phyloP scores from a whole-genome alignment of 179 eudicot genomes.

The Carnegiea gigantea region DNA sequence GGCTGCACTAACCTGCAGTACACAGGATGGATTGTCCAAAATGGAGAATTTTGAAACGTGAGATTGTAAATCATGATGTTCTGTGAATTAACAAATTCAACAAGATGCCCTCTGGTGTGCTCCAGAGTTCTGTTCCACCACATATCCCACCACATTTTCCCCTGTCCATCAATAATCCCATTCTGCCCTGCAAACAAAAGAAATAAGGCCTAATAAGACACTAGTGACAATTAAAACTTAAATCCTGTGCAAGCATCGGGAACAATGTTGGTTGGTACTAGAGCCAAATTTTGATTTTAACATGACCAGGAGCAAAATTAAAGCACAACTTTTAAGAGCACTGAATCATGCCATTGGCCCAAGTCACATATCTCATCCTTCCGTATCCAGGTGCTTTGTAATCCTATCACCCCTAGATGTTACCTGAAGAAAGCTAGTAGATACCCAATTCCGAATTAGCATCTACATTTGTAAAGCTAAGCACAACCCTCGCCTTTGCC shows the following conservation, averaged over 20 bases:
- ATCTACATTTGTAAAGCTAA: not conserved
- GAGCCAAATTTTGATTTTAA: not conserved
- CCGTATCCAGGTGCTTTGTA: too few relatives aligned
- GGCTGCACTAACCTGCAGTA: slow-evolving; percentile 72
- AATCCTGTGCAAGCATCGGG: not conserved
- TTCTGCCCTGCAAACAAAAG: slow-evolving; percentile 54
- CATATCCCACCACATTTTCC: slow-evolving; percentile 97
- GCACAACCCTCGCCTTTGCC: not conserved
- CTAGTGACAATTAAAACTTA: not conserved
- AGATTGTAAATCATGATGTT: slow-evolving; percentile 89
- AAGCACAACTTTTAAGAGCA: not conserved
- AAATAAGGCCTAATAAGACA: slow-evolving; percentile 22
- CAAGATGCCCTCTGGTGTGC: slow-evolving; percentile 94
- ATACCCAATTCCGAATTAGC: not conserved
- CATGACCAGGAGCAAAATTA: not conserved
- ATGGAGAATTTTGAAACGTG: slow-evolving; percentile 89
- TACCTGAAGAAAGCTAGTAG: too few relatives aligned
- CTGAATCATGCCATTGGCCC: not conserved
- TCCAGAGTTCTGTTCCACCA: slow-evolving; percentile 97
- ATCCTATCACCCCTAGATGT: too few relatives aligned
- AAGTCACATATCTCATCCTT: not conserved
- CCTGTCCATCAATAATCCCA: slow-evolving; percentile 93
- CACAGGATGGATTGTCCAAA: slow-evolving; percentile 98
- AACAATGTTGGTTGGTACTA: too few relatives aligned
- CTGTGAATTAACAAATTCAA: slow-evolving; percentile 71